Conservation (phyloP, 164 flowering plant genomes). For the Sextonia rubra region DNA sequence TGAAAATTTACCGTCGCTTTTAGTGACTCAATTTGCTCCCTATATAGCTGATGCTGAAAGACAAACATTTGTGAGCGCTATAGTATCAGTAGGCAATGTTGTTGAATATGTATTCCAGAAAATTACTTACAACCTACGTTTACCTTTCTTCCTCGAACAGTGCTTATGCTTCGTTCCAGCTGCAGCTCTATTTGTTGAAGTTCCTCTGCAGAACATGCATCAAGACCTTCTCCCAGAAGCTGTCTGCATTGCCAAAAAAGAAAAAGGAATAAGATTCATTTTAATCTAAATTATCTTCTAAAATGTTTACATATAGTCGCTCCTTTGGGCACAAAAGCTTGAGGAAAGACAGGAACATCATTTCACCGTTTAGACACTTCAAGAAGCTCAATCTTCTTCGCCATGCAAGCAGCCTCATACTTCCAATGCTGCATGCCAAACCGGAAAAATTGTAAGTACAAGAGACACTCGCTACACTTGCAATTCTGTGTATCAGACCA, state of each 20-base stretch:
- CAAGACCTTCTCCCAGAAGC: slow-evolving; percentile 71
- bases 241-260: slow-evolving; percentile 33
- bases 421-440: slow-evolving; percentile 53
- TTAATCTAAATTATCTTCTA: neutral
- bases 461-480: neutral
- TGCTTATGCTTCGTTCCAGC: slow-evolving; percentile 57
- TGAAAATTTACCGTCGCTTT: slow-evolving; percentile 54
- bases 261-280: neutral
- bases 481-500: too few species aligned
- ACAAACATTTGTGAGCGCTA: neutral
- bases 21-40: slow-evolving; percentile 54
- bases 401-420: slow-evolving; percentile 53
- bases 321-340: neutral
- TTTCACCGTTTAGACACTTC: slow-evolving; percentile 62
- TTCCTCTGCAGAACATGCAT: slow-evolving; percentile 56
- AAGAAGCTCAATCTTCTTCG: slow-evolving; percentile 69
- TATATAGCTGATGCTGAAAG: slow-evolving; percentile 56
- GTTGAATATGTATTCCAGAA: neutral
- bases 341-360: neutral
- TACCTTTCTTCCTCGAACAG: slow-evolving; percentile 64
- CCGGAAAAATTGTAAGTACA: neutral
- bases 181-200: slow-evolving; percentile 63
- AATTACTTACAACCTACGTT: neutral
- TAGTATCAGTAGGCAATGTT: neutral
- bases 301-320: neutral